Evolutionary conservation across 2,329 filamentous ascomycete genomes (phyloP), one percentile per base, ranked within the genome.

Genomic region (Stagonosporopsis rhizophila): DNA sequence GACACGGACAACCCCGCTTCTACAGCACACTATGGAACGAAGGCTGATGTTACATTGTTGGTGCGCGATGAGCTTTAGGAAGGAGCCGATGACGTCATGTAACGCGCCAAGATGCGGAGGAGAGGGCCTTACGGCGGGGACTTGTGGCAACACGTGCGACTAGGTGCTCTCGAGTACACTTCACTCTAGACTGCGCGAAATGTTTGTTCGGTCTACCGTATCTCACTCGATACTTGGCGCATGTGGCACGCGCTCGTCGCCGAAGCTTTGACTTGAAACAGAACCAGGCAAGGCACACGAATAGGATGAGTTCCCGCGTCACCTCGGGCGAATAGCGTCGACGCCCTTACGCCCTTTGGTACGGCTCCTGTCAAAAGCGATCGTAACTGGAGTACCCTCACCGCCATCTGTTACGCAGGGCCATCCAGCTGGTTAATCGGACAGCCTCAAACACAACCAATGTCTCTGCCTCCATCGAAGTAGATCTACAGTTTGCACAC

Each of bases 341-440:
- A 30, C 49, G 49, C 49, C 49, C 49, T 52, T 52, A 12, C 49
- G 49, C 49, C 49, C 49, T 52, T 52, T 17, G n/a, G n/a, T n/a
- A n/a, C n/a, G n/a, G n/a, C n/a, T n/a, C n/a, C n/a, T n/a, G n/a
- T n/a, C n/a, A n/a, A n/a, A n/a, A n/a, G n/a, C n/a, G n/a, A n/a
- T n/a, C n/a, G n/a, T n/a, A n/a, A n/a, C n/a, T n/a, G n/a, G n/a
- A n/a, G n/a, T n/a, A n/a, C n/a, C n/a, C n/a, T n/a, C n/a, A n/a
- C n/a, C n/a, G n/a, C n/a, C n/a, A n/a, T n/a, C n/a, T n/a, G n/a
- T n/a, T n/a, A n/a, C n/a, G n/a, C n/a, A n/a, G n/a, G n/a, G 30
- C 4, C 30, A 32, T 4, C 15, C 5, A 6, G 30, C 30, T 15
- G 15, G n/a, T 4, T 4, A 32, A 6, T 4, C 7, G 15, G 7